Evolutionary conservation across 2,329 filamentous ascomycete genomes (phyloP).

Genomic region (Cercospora zeina): DNA sequence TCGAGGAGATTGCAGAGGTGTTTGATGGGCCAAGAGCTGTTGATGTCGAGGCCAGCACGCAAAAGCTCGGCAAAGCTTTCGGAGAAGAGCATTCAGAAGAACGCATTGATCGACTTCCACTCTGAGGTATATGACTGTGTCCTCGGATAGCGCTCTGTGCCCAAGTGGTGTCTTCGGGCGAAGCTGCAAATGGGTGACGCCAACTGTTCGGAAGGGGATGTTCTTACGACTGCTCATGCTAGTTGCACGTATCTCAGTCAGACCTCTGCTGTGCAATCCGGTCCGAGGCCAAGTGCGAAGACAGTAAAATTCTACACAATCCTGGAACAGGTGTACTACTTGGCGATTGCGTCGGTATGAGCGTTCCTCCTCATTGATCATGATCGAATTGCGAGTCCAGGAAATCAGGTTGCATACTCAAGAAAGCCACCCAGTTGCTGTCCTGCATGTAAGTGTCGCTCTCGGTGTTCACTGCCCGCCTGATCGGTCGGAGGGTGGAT

Average conservation of each 20-base stretch:
- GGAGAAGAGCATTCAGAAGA: constrained; percentile 30
- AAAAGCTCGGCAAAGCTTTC: constrained; percentile 23
- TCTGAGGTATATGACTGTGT: background rate
- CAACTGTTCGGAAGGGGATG: background rate
- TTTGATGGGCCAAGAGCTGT: constrained; percentile 41
- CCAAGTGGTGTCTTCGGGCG: too few species aligned
- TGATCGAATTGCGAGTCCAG: background rate
- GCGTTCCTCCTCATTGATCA: background rate
- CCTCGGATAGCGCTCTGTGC: background rate
- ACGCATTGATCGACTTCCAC: constrained; percentile 19
- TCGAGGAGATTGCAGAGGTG: constrained; percentile 50
- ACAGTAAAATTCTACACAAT: background rate
- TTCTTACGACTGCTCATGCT: background rate
- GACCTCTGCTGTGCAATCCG: background rate
- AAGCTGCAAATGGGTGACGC: too few species aligned
- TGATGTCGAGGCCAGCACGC: constrained; percentile 15
- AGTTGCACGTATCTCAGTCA: background rate
- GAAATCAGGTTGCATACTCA: constrained; percentile 22
- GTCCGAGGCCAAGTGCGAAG: background rate
- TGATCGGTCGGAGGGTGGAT: constrained; percentile 24
- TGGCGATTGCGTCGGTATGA: background rate
- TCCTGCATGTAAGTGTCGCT: constrained; percentile 31
- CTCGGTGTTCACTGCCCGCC: constrained; percentile 34
- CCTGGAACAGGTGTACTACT: background rate
- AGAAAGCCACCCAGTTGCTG: constrained; percentile 29